phyloP scores from a whole-genome alignment of 768 basidiomycete genomes.

The Roridomyces roridus region DNA sequence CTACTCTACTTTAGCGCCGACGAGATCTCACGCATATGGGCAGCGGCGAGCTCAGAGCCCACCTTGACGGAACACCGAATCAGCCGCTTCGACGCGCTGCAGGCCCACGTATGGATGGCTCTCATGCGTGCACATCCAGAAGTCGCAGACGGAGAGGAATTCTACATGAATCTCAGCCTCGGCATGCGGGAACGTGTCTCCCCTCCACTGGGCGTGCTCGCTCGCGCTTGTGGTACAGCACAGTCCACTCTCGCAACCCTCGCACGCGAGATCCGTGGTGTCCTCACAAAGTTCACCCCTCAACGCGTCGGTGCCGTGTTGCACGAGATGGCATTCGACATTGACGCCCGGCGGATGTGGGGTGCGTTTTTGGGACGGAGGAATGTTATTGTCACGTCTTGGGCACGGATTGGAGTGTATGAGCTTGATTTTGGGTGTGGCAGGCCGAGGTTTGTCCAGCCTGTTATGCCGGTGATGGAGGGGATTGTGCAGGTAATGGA shows the following conservation, averaged over 20 bases:
- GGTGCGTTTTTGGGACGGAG: conserved; percentile 39
- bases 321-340: conserved; percentile 40
- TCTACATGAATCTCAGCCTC: conserved; percentile 34
- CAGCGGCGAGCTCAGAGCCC: conserved; percentile 22
- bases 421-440: conserved; percentile 41
- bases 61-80: conserved; percentile 15
- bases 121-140: conserved; percentile 36
- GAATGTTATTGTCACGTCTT: conserved; percentile 41
- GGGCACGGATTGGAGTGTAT: conserved; percentile 38
- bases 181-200: conserved; percentile 32
- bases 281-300: conserved; percentile 32
- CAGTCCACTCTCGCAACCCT: conserved; percentile 22
- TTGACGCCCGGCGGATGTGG: conserved; percentile 38
- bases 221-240: conserved; percentile 11
- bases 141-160: conserved; percentile 23
- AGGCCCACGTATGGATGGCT: conserved; percentile 42
- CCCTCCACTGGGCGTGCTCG: conserved; percentile 34
- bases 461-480: conserved; percentile 40
- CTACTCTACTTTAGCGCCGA: conserved; percentile 31
- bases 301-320: conserved; percentile 34
- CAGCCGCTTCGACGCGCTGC: conserved; percentile 43
- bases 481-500: conserved; percentile 42
- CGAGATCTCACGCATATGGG: conserved; percentile 40
- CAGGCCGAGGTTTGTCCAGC: conserved; percentile 33
- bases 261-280: conserved; percentile 35